Base-by-base conservation (phyloP, 2,329 filamentous ascomycete genomes). In the Gliomastix tumulicola region DNA sequence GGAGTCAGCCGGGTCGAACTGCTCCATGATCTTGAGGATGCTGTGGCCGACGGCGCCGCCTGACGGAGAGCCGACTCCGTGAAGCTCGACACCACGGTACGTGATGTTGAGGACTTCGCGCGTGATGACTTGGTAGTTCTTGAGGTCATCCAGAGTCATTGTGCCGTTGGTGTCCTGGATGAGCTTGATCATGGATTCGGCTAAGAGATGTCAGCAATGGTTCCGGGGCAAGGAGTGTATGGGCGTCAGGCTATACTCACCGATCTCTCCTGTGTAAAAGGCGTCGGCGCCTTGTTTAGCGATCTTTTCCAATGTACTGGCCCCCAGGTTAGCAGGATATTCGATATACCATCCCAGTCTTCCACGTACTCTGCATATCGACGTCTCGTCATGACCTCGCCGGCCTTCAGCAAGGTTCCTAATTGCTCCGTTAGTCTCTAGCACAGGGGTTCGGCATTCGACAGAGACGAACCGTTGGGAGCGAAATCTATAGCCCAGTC, bases 401-500 rank as follows among this genome's bases (percentile, higher is more conserved):
- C 87, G 4, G 88, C 60, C 15, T 72, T 66, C 0, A 95, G 49
- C 4, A 86, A 66, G 0, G 72, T 82, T 4, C 88, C 65, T 68
- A 4, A 31, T 10, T 23, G 13, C 2, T n/a, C 15, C 17, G 30
- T 30, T 23, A 21, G 30, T 23, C 4, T 35, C 12, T n/a, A n/a
- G n/a, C n/a, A n/a, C n/a, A n/a, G n/a, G n/a, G n/a, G n/a, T n/a
- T n/a, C n/a, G n/a, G n/a, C n/a, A n/a, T n/a, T n/a, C n/a, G n/a
- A n/a, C n/a, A 10, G 8, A 9, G 16, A 34, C 43, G 15, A 39
- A 65, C 68, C 90, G 41, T 89, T 79, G 0, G 88, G 88, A 3
- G 88, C 88, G 62, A 96, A 96, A 54, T 96, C 90, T 33, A 84
- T 57, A 0, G 89, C 87, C 83, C 88, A 97, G 4, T 78, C 75